Conservation (phyloP, 352 stramenopile species). For the Pythium folliculosum region DNA sequence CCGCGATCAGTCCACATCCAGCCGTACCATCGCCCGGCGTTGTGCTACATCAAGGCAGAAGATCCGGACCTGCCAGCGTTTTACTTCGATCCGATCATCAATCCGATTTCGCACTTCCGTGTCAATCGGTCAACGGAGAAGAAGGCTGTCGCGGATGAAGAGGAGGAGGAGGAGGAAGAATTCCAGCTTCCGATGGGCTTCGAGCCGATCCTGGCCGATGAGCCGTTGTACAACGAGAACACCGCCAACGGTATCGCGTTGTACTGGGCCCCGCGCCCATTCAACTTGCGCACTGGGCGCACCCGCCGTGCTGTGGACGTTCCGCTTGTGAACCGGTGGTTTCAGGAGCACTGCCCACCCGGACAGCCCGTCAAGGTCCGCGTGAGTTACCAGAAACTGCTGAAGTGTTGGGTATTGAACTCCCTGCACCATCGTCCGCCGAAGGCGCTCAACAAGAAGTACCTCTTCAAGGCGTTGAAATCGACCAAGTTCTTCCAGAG, state of each 20-base stretch:
- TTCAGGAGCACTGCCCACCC: slow-evolving; percentile 97
- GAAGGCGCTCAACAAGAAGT: slow-evolving; percentile 97
- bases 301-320: slow-evolving; percentile 97
- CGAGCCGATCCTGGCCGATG: slow-evolving; percentile 90
- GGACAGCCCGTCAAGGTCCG: slow-evolving; percentile 99
- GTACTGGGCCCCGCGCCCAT: slow-evolving; percentile 98
- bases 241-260: slow-evolving; percentile 97
- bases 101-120: slow-evolving; percentile 96
- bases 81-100: slow-evolving; percentile 97
- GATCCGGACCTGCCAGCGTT: slow-evolving; percentile 96
- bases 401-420: slow-evolving; percentile 99
- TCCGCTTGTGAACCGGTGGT: slow-evolving; percentile 99
- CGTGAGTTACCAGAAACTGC: slow-evolving; percentile 99
- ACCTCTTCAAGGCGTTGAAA: slow-evolving; percentile 98
- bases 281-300: slow-evolving; percentile 96
- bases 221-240: slow-evolving; percentile 94
- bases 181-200: slow-evolving; percentile 89
- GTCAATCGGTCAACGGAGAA: slow-evolving; percentile 66
- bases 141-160: slow-evolving; percentile 50
- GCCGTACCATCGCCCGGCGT: slow-evolving; percentile 95
- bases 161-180: slow-evolving; percentile 88
- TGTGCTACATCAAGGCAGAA: slow-evolving; percentile 97
- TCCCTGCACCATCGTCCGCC: slow-evolving; percentile 93
- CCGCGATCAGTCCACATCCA: slow-evolving; percentile 95
- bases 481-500: slow-evolving; percentile 99